Evolutionary conservation across 2,329 filamentous ascomycete genomes (phyloP), one percentile per base, ranked within the genome.

Genomic region (Cytospora piceae): DNA sequence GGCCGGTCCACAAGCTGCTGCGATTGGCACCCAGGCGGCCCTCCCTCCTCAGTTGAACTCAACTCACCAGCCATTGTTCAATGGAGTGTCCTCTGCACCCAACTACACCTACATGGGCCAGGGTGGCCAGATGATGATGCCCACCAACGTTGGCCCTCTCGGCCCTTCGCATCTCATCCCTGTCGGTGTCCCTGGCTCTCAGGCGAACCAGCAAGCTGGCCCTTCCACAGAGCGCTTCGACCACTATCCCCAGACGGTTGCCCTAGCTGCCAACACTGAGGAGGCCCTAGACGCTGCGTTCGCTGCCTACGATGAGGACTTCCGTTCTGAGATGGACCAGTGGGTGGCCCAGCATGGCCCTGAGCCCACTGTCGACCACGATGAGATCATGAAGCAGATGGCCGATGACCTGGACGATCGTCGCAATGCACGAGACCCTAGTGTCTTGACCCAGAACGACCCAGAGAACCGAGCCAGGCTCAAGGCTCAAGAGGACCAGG

Each of bases 401-500:
- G 64, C 64, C 52, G 57, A 66, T 9, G 22, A 54, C 20, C 22
- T 52, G 20, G 65, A 73, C 17, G 56, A 73, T 5, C 71, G 73
- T 67, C n/a, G 59, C n/a, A 72, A 7, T 64, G 71, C 22, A 17
- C 34, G 68, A 1, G 66, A 70, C 65, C 70, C 59, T 31, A 64
- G 53, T 32, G 67, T 61, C 49, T 60, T 68, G 46, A 72, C 72
- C 34, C 73, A 76, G 24, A 74, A 76, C 53, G 74, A 73, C 53
- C 72, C 65, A 64, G 74, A 70, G 67, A 75, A 46, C 72, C 76
- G 69, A 70, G 72, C 76, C 11, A 70, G 75, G 32, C 56, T 61
- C 32, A 64, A 64, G 34, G 75, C 78, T 5, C 69, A 77, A 27
- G 83, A 89, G 60, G 82, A 87, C 29, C 87, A 92, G 69, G 91